Percentiles rank a stretch among this genome's conserved stretches.
Conservation (phyloP, 345 rosid species). For the Eucalyptus grandis region DNA sequence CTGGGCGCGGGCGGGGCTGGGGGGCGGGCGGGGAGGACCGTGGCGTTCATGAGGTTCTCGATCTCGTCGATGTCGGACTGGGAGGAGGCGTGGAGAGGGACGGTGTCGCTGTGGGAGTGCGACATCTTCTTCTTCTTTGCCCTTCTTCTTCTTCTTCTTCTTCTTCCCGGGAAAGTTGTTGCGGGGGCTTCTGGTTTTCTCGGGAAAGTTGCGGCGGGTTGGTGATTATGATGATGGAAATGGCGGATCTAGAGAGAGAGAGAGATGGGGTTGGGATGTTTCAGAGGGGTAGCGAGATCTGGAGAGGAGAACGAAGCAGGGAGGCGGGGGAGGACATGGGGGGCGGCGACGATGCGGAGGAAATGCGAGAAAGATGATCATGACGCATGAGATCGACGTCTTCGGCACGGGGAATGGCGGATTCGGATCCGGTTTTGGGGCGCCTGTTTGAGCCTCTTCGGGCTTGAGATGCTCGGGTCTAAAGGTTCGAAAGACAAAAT, state of each 20-base stretch:
- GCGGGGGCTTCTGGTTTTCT: background rate
- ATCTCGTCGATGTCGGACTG: constrained; percentile 99
- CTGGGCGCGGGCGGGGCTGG: constrained; percentile 70
- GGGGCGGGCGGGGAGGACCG: constrained; percentile 76
- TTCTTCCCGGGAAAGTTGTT: background rate
- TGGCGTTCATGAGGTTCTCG: constrained; percentile 78
- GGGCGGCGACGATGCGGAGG: background rate
- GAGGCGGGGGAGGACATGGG: background rate
- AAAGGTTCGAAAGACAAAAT: background rate
- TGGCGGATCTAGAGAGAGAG: background rate
- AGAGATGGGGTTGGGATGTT: background rate
- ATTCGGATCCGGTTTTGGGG: background rate
- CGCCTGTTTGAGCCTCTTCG: background rate
- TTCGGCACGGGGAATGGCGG: background rate
- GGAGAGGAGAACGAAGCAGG: background rate
- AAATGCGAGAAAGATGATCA: background rate
- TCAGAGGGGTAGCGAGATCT: background rate
- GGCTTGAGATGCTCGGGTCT: background rate
- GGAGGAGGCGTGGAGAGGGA: constrained; percentile 74
- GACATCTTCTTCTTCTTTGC: constrained; percentile 28
- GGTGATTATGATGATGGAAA: background rate
- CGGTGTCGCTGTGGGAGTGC: constrained; percentile 52
- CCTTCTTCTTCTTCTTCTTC: background rate
- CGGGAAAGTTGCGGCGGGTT: background rate
- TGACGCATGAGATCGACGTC: background rate